Percentiles rank a stretch among this genome's conserved stretches.
Evolutionary conservation across 2,329 filamentous ascomycete genomes (phyloP).

Genomic region (Claviceps digitariae): DNA sequence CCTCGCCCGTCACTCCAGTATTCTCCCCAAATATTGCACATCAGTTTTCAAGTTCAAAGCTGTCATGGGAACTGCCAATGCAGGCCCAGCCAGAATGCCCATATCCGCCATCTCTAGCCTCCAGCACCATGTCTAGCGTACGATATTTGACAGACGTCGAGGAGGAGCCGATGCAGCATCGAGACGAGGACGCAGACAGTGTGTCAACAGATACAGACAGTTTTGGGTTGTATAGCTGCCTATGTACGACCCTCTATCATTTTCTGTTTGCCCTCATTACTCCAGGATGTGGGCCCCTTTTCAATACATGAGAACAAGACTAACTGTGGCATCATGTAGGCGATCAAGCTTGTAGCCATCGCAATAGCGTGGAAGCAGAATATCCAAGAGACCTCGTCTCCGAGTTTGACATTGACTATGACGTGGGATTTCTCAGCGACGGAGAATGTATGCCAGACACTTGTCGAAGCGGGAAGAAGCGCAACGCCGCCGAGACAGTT

Average conservation of each 20-base stretch:
- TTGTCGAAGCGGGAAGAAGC: constrained; percentile 38
- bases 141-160: constrained; percentile 66
- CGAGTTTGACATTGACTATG: constrained; percentile 44
- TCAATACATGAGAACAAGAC: not conserved
- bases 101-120: constrained; percentile 13
- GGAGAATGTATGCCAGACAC: constrained; percentile 37
- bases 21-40: constrained; percentile 52
- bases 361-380: constrained; percentile 28
- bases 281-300: not conserved
- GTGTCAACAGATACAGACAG: constrained; percentile 11
- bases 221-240: constrained; percentile 48
- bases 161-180: constrained; percentile 67
- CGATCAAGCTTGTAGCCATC: constrained; percentile 48
- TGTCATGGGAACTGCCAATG: constrained; percentile 54
- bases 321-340: constrained; percentile 27
- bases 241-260: constrained; percentile 45
- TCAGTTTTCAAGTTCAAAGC: constrained; percentile 60
- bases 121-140: constrained; percentile 42
- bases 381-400: constrained; percentile 24
- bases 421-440: constrained; percentile 53
- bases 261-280: not conserved
- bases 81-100: constrained; percentile 12
- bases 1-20: constrained; percentile 57
- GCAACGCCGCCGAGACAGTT: constrained; percentile 42
- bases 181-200: constrained; percentile 37